A percentile compares a stretch with the other conserved stretches of the same genome.
phyloP scores from a whole-genome alignment of 2,329 filamentous ascomycete genomes.

The Cladosporium sp. region DNA sequence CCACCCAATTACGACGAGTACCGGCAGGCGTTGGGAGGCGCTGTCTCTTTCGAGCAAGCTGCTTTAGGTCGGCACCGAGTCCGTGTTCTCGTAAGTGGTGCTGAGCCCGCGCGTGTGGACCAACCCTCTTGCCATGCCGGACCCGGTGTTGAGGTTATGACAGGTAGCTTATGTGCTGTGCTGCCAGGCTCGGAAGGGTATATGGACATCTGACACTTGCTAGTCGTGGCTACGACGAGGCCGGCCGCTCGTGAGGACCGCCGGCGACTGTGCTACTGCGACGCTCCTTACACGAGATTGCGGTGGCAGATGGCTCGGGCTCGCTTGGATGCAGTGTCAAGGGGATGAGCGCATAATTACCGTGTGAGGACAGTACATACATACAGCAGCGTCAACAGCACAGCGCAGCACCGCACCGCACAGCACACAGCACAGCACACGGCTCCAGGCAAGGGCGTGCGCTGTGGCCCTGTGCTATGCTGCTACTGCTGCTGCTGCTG shows the following conservation, averaged over 20 bases:
- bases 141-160: conserved; percentile 17
- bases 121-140: conserved; percentile 6
- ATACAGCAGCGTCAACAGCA: not conserved
- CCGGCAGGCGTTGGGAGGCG: conserved; percentile 1
- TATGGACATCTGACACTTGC: conserved; percentile 1
- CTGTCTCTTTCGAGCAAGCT: conserved; percentile 11
- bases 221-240: not conserved
- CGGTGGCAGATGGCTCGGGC: conserved; percentile 1
- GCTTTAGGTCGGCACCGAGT: conserved; percentile 17
- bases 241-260: not conserved
- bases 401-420: not conserved
- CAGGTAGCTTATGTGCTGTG: conserved; percentile 17
- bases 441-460: conserved; percentile 10
- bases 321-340: conserved; percentile 19
- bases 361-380: not conserved
- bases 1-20: conserved; percentile 4
- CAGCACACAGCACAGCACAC: no score
- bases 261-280: not conserved
- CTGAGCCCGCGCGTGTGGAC: conserved; percentile 7
- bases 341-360: conserved; percentile 10
- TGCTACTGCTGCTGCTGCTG: not conserved
- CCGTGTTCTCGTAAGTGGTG: conserved; percentile 6
- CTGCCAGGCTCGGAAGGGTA: conserved; percentile 4
- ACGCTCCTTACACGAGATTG: conserved; percentile 2
- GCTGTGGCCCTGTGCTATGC: not conserved